Base-by-base conservation (phyloP, 352 stramenopile species). In the Globisporangium middletonii region DNA sequence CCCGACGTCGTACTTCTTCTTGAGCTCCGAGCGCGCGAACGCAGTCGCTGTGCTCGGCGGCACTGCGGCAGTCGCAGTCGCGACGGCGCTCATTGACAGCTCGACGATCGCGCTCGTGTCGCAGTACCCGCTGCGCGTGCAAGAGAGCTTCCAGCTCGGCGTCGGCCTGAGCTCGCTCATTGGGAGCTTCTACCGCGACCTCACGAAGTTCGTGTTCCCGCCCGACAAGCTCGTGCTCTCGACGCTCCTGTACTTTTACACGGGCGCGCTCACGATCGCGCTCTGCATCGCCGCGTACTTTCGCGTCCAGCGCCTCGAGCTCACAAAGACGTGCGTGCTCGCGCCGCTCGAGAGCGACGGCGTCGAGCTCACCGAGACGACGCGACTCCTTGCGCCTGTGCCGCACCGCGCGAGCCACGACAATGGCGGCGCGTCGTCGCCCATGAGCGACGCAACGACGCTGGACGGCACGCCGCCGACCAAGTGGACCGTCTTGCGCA, bases 241-340 rank as follows among this genome's bases (percentile, higher is more conserved):
- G 45, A 89, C 79, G 41, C 69, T 89, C 41, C 83, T 92, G 45
- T 94, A 92, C 72, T 92, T 92, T 62, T 92, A 92, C 60, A 83
- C 74, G 0, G 85, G 85, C 38, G 85, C 80, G 7, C 53, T 92
- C 43, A 92, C 85, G 5, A 90, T 94, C 55, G 75, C 64, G 42
- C 62, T 91, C 26, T 94, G 82, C 64, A 89, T 94, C 41, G 49
- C 67, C 30, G 82, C 82, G 28, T 94, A 89, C 62, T 89, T 85
- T 61, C 79, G 76, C 47, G 57, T 90, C 15, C 72, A 88, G 57
- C 41, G 50, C 4, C 63, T 92, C 27, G 49, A 59, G 42, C 80
- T 92, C 59, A 85, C 83, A 13, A 71, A 72, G 9, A 79, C 81
- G 49, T 86, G 70, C 58, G 53, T 86, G 33, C 43, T 60, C 35